Percentiles rank a stretch among this genome's conserved stretches.
These are phyloP conservation scores for Aspergillus caelatus DNA, from an alignment of 2,329 filamentous ascomycete species.

Conservation along the genomic window DNA sequence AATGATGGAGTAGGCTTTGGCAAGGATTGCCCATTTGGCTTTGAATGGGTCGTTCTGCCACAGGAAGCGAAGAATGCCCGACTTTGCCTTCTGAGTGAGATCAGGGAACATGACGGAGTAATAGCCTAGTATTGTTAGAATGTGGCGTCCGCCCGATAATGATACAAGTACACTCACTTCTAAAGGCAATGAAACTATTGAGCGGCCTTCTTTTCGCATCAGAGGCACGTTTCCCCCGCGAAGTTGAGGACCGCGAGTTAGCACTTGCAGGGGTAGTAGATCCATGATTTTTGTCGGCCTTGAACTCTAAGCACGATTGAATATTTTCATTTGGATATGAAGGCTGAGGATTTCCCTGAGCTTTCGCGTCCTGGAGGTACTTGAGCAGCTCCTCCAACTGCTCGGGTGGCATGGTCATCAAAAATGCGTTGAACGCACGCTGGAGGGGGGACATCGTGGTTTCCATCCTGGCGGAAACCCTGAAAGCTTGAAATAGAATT, in stretches of 20 bases:
- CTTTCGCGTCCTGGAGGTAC: slow-evolving; percentile 20
- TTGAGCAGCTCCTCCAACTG: slow-evolving; percentile 25
- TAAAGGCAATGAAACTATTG: slow-evolving; percentile 43
- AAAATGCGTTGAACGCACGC: slow-evolving; percentile 29
- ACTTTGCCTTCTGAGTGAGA: slow-evolving; percentile 57
- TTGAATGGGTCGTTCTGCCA: slow-evolving; percentile 57
- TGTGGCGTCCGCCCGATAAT: slow-evolving; percentile 7
- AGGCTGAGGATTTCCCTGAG: slow-evolving; percentile 10
- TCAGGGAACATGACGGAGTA: slow-evolving; percentile 52
- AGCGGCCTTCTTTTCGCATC: slow-evolving; percentile 33
- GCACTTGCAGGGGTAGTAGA: slow-evolving; percentile 10
- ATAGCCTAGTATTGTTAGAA: slow-evolving; percentile 41
- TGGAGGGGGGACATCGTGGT: slow-evolving; percentile 24
- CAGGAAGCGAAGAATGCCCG: slow-evolving; percentile 51
- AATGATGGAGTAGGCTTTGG: slow-evolving; percentile 59
- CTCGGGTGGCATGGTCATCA: slow-evolving; percentile 28
- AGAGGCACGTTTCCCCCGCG: slow-evolving; percentile 22
- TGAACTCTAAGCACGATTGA: slow-evolving; percentile 5
- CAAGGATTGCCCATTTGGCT: slow-evolving; percentile 56
- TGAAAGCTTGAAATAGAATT: not conserved
- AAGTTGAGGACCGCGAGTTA: slow-evolving; percentile 13
- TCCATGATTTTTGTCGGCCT: slow-evolving; percentile 7
- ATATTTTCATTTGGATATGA: slow-evolving; percentile 8
- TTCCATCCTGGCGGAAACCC: slow-evolving; percentile 17
- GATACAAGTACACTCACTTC: slow-evolving; percentile 33